These are phyloP conservation scores for Ustilago lituana DNA, from an alignment of 1,284 basidiomycete genomes.

Conservation along the genomic window DNA sequence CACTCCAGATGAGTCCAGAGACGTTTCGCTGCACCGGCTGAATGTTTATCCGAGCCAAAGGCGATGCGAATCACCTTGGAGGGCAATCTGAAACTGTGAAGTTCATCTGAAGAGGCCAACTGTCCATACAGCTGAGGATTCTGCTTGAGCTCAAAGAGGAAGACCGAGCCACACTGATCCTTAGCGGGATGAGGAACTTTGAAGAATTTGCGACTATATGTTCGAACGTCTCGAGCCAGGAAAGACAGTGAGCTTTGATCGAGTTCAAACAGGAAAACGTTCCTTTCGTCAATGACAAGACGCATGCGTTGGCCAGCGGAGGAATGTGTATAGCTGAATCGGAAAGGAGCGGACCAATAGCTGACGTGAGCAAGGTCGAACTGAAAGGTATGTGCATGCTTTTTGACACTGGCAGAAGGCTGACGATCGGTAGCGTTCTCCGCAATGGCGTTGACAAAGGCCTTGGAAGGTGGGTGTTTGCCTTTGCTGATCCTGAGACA, in stretches of 20 bases:
- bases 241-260: slow-evolving; percentile 3
- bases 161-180: background rate
- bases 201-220: background rate
- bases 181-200: background rate
- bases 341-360: slow-evolving; percentile 9
- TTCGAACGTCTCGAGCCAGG: slow-evolving; percentile 22
- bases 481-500: background rate
- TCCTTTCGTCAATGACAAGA: slow-evolving; percentile 3
- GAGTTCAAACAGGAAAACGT: slow-evolving; percentile 1
- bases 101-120: background rate
- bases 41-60: background rate
- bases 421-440: slow-evolving; percentile 19
- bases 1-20: background rate
- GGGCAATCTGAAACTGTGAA: slow-evolving; percentile 8
- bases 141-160: slow-evolving; percentile 25
- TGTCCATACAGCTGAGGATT: slow-evolving; percentile 6
- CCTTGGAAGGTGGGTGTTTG: background rate
- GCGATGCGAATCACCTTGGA: slow-evolving; percentile 3
- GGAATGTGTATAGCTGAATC: slow-evolving; percentile 1
- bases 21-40: background rate
- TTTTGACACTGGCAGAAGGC: slow-evolving; percentile 12
- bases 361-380: slow-evolving; percentile 6
- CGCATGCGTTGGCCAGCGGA: background rate
- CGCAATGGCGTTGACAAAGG: slow-evolving; percentile 16
- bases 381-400: background rate